These are phyloP conservation scores for Verticillium zaregamsianum DNA, from an alignment of 2,329 filamentous ascomycete genomes.

Conservation along the genomic window DNA sequence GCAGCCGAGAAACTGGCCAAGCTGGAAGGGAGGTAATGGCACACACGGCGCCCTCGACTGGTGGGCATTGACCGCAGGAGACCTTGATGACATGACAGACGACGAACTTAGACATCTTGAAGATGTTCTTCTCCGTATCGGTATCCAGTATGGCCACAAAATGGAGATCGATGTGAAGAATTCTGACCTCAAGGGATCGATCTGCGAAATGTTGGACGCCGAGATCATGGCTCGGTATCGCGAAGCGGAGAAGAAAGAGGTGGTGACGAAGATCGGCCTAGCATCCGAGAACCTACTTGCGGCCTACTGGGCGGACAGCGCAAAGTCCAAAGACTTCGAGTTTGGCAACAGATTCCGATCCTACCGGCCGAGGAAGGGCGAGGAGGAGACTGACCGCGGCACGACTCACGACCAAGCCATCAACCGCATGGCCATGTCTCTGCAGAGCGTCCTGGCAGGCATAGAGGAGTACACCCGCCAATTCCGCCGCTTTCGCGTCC, in stretches of 20 bases:
- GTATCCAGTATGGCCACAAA: neutral
- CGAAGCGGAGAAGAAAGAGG: neutral
- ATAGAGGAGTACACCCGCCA: neutral
- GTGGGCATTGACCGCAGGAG: neutral
- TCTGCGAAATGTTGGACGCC: neutral
- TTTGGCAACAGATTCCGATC: constrained; percentile 13
- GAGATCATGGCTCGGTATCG: neutral
- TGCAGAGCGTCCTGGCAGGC: constrained; percentile 12
- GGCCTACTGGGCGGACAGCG: neutral
- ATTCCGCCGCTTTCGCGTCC: neutral
- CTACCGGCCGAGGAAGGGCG: constrained; percentile 9
- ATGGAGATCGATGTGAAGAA: neutral
- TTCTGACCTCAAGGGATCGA: neutral
- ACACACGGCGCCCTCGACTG: neutral
- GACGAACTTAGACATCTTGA: neutral
- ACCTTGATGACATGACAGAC: neutral
- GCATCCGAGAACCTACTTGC: neutral
- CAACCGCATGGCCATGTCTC: constrained; percentile 13
- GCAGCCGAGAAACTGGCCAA: neutral
- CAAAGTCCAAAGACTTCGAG: constrained; percentile 10
- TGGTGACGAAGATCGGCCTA: neutral
- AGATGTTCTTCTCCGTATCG: neutral
- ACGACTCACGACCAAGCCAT: constrained; percentile 14
- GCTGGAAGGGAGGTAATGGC: neutral
- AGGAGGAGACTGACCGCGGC: constrained; percentile 9